These are phyloP conservation scores for Metschnikowia hibisci DNA, from an alignment of 805 yeast genomes.

Conservation along the genomic window DNA sequence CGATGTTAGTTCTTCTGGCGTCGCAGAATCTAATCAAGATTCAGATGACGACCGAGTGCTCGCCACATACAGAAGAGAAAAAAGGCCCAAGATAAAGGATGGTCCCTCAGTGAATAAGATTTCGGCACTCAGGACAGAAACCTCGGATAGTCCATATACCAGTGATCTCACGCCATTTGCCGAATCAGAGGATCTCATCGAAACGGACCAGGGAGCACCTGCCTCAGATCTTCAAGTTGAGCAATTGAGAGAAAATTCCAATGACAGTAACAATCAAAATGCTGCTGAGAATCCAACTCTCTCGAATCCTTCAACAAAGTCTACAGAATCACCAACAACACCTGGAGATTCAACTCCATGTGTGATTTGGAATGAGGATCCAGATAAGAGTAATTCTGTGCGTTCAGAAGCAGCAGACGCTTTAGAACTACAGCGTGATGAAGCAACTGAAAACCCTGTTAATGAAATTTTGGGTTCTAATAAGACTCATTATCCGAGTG, in stretches of 20 bases:
- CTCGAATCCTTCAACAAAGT: too few species aligned
- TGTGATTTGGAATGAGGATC: too few species aligned
- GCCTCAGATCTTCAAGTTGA: not conserved
- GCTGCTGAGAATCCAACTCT: too few species aligned
- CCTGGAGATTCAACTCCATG: too few species aligned
- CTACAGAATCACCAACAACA: too few species aligned
- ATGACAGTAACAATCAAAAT: not conserved
- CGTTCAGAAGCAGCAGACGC: too few species aligned
- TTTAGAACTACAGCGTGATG: too few species aligned
- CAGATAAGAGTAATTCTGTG: too few species aligned
- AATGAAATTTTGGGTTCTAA: too few species aligned
- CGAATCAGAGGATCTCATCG: not conserved
- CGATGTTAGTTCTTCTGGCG: not conserved
- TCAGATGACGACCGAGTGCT: constrained; percentile 4
- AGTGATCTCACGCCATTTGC: constrained; percentile 3
- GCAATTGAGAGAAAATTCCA: not conserved
- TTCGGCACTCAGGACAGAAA: not conserved
- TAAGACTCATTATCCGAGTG: too few species aligned
- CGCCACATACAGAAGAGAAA: not conserved
- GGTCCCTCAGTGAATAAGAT: not conserved
- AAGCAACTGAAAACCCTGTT: too few species aligned
- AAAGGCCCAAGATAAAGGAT: not conserved
- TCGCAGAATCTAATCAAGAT: not conserved
- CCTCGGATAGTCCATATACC: not conserved
- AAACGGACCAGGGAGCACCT: not conserved